Evolutionary conservation across 2,329 filamentous ascomycete species (phyloP).

Genomic region (Cladobotryum mycophilum): DNA sequence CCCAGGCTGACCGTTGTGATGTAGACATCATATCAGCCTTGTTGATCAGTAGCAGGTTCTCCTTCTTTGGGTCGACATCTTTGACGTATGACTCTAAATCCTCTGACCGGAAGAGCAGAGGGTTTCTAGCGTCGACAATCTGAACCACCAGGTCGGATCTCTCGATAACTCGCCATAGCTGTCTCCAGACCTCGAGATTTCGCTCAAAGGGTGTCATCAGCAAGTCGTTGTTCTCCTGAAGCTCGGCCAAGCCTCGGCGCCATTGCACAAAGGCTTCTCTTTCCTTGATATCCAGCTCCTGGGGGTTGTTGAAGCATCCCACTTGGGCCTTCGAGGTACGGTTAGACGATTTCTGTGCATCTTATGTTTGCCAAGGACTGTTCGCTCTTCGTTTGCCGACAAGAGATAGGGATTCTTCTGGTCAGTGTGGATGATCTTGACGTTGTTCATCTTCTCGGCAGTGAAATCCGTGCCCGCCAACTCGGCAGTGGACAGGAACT

Average conservation of each 20-base stretch:
- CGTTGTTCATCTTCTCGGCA: conserved; percentile 96
- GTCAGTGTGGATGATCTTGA: conserved; percentile 96
- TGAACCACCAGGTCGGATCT: conserved; percentile 92
- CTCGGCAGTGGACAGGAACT: conserved; percentile 93
- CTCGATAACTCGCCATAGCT: conserved; percentile 97
- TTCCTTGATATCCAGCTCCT: conserved; percentile 74
- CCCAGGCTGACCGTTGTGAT: conserved; percentile 77
- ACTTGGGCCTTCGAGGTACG: conserved; percentile 81
- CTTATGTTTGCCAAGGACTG: conserved; percentile 72
- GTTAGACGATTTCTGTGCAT: conserved; percentile 74
- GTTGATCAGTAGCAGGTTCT: conserved; percentile 90
- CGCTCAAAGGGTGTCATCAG: conserved; percentile 97
- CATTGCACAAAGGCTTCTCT: conserved; percentile 77
- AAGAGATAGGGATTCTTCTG: conserved; percentile 94
- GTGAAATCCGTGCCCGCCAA: conserved; percentile 98
- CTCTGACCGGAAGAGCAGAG: conserved; percentile 86
- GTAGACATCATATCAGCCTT: conserved; percentile 99
- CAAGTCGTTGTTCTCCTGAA: conserved; percentile 89
- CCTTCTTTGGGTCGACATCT: conserved; percentile 79
- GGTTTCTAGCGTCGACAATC: conserved; percentile 96
- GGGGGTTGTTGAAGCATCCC: conserved; percentile 79
- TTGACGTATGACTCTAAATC: conserved; percentile 93
- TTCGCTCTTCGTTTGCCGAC: conserved; percentile 75
- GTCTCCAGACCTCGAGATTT: conserved; percentile 95
- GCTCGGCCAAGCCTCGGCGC: conserved; percentile 82